phyloP scores from a whole-genome alignment of 345 rosid genomes.

The Eucalyptus globulus region DNA sequence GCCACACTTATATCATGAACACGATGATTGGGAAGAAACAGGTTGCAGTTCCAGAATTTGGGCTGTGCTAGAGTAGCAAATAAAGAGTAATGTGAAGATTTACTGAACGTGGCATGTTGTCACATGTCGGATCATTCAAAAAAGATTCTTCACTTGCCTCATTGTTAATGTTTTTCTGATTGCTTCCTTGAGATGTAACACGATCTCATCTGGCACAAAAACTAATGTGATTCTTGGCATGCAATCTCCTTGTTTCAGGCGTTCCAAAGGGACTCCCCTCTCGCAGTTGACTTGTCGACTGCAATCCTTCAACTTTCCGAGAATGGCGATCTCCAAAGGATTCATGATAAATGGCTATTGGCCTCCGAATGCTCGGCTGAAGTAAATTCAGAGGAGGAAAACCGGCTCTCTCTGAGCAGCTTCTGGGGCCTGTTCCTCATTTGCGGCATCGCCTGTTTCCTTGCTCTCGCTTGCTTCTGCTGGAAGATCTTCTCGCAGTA shows the following conservation, averaged over 20 bases:
- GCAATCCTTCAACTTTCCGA: constrained; percentile 83
- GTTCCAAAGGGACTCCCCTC: constrained; percentile 87
- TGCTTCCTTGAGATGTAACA: not conserved
- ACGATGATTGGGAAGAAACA: not conserved
- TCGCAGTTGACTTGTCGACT: constrained; percentile 82
- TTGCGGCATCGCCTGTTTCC: constrained; percentile 49
- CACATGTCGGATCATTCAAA: not conserved
- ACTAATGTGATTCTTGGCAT: not conserved
- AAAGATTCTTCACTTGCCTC: not conserved
- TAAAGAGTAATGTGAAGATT: not conserved
- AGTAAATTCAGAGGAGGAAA: constrained; percentile 8
- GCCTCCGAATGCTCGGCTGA: constrained; percentile 28
- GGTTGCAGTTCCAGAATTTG: not conserved
- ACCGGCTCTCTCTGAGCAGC: constrained; percentile 48
- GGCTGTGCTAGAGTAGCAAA: not conserved
- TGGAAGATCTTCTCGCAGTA: constrained; percentile 44
- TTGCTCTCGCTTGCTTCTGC: constrained; percentile 43
- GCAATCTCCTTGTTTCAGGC: constrained; percentile 37
- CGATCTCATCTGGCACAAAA: not conserved
- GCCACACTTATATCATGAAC: not conserved
- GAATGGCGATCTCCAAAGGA: constrained; percentile 69
- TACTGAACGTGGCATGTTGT: not conserved
- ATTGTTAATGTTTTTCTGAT: not conserved
- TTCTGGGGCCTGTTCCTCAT: constrained; percentile 93
- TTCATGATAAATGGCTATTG: constrained; percentile 74